Conservation (phyloP, 495 filamentous ascomycete genomes). For the Neurospora hispaniola region DNA sequence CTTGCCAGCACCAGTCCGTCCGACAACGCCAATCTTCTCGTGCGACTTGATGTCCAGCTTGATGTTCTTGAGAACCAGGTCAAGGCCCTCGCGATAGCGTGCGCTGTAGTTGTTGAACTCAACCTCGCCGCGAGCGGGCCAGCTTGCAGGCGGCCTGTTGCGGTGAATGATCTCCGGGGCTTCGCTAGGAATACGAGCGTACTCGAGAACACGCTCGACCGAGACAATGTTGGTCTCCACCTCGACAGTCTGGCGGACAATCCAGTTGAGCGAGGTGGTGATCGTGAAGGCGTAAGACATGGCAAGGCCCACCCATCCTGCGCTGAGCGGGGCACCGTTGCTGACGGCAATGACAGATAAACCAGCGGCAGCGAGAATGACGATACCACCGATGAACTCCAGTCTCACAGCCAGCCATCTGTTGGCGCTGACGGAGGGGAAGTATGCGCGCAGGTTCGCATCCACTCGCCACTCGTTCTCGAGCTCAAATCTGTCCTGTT, state of each 20-base stretch:
- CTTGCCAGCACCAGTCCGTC: slow-evolving; percentile 93
- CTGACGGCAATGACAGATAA: slow-evolving; percentile 76
- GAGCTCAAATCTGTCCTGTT: slow-evolving; percentile 73
- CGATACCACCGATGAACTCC: slow-evolving; percentile 91
- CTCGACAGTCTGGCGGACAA: slow-evolving; percentile 96
- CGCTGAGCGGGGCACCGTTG: slow-evolving; percentile 52
- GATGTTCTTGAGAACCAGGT: slow-evolving; percentile 87
- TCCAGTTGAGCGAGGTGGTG: slow-evolving; percentile 98
- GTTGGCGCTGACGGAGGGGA: slow-evolving; percentile 92
- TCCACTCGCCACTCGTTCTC: slow-evolving; percentile 99
- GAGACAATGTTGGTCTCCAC: slow-evolving; percentile 99
- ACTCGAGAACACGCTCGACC: slow-evolving; percentile 95
- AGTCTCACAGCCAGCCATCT: slow-evolving; percentile 92
- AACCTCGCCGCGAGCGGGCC: slow-evolving; percentile 86
- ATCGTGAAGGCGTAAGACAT: slow-evolving; percentile 98
- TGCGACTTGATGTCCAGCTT: slow-evolving; percentile 84
- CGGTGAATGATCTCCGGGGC: slow-evolving; percentile 89
- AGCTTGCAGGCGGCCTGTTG: slow-evolving; percentile 75
- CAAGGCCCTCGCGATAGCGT: slow-evolving; percentile 77
- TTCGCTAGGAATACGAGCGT: slow-evolving; percentile 86
- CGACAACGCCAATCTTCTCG: slow-evolving; percentile 97
- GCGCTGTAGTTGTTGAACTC: slow-evolving; percentile 90
- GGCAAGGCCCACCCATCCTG: slow-evolving; percentile 80
- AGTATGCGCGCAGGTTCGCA: slow-evolving; percentile 89
- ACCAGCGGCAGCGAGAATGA: slow-evolving; percentile 79